Evolutionary conservation across 140 eudicot species (phyloP).

Genomic region (Stevia rebaudiana): DNA sequence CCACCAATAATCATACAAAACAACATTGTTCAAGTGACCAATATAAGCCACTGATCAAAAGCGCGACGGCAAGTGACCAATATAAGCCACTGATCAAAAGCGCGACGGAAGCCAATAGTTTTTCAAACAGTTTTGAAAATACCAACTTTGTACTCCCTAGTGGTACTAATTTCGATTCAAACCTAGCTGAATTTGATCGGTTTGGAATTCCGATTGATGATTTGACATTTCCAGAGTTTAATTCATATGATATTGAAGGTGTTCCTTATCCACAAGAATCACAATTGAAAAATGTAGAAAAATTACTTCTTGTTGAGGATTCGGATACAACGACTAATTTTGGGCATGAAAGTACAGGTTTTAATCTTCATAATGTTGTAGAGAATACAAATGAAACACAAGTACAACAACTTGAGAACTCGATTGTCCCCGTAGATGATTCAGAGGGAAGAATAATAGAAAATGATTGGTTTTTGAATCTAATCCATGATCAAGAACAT

Average conservation of each 20-base stretch:
- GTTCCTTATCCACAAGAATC: neutral
- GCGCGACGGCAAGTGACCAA: neutral
- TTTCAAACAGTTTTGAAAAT: neutral
- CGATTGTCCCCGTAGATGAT: neutral
- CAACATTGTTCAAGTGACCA: neutral
- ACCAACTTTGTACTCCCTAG: neutral
- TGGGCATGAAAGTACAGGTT: neutral
- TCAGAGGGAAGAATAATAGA: neutral
- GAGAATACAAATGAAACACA: neutral
- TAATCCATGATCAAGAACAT: neutral
- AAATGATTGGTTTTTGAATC: neutral
- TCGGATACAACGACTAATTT: neutral
- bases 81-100: too few relatives aligned
- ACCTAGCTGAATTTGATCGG: neutral
- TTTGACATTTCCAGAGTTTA: neutral
- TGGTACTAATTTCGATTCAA: neutral
- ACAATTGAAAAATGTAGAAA: neutral
- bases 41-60: neutral
- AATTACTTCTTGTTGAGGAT: neutral
- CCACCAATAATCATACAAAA: neutral
- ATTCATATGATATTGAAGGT: neutral
- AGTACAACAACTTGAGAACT: neutral
- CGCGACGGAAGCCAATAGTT: neutral
- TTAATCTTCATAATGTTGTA: neutral
- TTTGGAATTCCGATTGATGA: conserved; percentile 6